phyloP scores from a whole-genome alignment of 176 grass and related monocot species.

The Carex cristatella region DNA sequence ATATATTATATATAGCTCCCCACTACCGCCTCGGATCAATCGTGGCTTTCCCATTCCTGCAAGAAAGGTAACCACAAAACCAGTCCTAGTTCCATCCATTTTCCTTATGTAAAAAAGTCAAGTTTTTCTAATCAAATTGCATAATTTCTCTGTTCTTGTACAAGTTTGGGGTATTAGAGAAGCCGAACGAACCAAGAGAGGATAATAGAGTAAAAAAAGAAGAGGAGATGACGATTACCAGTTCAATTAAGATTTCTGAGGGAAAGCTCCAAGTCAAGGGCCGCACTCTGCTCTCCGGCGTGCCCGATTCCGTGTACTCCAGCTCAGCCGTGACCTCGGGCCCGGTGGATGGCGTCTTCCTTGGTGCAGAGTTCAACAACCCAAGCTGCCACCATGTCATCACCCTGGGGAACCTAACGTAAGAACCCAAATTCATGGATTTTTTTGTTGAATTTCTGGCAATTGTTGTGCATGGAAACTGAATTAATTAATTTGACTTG shows the following conservation, averaged over 20 bases:
- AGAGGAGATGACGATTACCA: constrained; percentile 63
- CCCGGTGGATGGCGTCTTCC: constrained; percentile 63
- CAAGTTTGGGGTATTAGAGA: constrained; percentile 12
- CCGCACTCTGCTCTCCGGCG: constrained; percentile 49
- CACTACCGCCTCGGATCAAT: neutral
- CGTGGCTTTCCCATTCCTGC: neutral
- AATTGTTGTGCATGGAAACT: neutral
- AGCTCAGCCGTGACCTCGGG: constrained; percentile 47
- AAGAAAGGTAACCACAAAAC: constrained; percentile 8
- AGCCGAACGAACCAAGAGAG: neutral
- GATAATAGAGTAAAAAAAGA: neutral
- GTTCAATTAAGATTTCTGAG: constrained; percentile 43
- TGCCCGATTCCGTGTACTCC: constrained; percentile 44
- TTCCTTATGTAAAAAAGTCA: neutral
- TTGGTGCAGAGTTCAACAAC: constrained; percentile 48
- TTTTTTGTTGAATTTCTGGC: neutral
- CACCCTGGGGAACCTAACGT: constrained; percentile 67
- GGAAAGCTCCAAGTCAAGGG: constrained; percentile 42
- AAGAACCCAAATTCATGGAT: neutral
- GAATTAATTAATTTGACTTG: neutral
- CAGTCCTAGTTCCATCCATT: neutral
- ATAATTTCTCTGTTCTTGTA: neutral
- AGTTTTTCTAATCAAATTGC: neutral
- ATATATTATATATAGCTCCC: neutral
- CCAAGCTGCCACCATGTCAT: constrained; percentile 52